Percentiles rank a stretch among this genome's conserved stretches.
These are phyloP conservation scores for Alternaria triticina DNA, from an alignment of 2,329 filamentous ascomycete genomes.

Conservation along the genomic window DNA sequence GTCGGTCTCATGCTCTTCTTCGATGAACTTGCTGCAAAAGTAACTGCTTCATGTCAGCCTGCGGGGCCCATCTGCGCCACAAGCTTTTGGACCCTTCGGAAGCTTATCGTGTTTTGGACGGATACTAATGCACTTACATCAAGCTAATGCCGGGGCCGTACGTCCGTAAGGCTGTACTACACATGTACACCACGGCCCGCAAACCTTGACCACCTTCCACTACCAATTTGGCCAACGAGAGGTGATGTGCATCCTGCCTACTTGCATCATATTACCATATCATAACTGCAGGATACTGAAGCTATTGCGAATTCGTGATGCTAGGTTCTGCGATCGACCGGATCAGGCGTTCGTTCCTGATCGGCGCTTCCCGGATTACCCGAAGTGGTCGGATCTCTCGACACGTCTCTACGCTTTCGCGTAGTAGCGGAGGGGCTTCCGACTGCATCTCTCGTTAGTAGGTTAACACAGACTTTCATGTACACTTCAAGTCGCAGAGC, in stretches of 20 bases:
- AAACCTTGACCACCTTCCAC: not conserved
- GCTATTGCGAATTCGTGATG: not conserved
- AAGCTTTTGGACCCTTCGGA: not conserved
- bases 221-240: not conserved
- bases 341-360: not conserved
- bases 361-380: not conserved
- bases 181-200: not conserved
- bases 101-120: not conserved
- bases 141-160: not conserved
- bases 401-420: not conserved
- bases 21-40: not conserved
- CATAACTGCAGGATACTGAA: not conserved
- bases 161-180: not conserved
- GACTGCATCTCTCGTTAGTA: not conserved
- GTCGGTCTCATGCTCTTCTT: not conserved
- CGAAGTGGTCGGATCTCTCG: not conserved
- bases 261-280: not conserved
- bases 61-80: not conserved
- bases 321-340: not conserved
- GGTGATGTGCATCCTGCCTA: not conserved
- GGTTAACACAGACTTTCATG: accelerated
- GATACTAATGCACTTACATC: not conserved
- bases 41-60: not conserved
- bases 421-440: not conserved
- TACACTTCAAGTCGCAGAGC: not conserved